Evolutionary conservation across 306 rosid genomes (phyloP).

Genomic region (Quercus aquifolioides): DNA sequence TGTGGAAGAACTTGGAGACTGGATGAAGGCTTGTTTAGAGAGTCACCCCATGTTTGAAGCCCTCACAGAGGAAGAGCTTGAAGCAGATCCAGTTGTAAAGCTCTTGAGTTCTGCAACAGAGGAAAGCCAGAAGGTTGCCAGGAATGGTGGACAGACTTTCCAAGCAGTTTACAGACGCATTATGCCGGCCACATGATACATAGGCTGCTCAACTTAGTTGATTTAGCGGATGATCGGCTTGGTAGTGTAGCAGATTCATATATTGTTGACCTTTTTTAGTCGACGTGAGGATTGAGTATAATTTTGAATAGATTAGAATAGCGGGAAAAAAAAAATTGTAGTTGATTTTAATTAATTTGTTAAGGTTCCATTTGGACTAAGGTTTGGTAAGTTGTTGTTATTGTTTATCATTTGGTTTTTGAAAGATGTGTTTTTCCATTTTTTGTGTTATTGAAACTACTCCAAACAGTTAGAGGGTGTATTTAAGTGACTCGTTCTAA

Average conservation of each 20-base stretch:
- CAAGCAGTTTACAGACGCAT: constrained; percentile 74
- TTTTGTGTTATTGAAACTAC: neutral
- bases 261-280: too few relatives aligned
- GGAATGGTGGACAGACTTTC: constrained; percentile 89
- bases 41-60: constrained; percentile 87
- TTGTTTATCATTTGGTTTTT: neutral
- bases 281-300: too few relatives aligned
- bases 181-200: constrained; percentile 38
- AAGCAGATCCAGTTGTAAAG: constrained; percentile 74
- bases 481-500: neutral
- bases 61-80: constrained; percentile 65
- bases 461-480: neutral
- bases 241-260: neutral
- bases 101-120: constrained; percentile 79
- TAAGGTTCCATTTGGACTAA: too few relatives aligned
- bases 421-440: neutral
- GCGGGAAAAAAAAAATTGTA: too few relatives aligned
- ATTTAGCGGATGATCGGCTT: neutral
- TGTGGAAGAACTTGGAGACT: constrained; percentile 94
- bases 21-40: constrained; percentile 90
- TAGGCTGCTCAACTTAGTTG: constrained; percentile 13
- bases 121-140: constrained; percentile 98
- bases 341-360: too few relatives aligned
- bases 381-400: too few relatives aligned
- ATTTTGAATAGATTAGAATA: too few relatives aligned